phyloP scores from a whole-genome alignment of 2,329 filamentous ascomycete species.

The Mariannaea sp. region DNA sequence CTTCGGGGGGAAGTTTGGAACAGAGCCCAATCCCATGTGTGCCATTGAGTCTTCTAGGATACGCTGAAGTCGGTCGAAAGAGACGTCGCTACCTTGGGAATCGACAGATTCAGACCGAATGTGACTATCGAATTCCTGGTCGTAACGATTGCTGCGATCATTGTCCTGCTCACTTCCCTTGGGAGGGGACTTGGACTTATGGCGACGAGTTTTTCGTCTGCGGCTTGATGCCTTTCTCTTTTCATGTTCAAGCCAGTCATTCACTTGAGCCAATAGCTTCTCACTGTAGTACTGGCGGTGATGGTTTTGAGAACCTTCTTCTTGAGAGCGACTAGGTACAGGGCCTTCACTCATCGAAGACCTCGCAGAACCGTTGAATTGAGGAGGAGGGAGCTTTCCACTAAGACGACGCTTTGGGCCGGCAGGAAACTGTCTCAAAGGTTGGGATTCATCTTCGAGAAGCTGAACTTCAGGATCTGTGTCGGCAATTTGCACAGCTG shows the following conservation, averaged over 20 bases:
- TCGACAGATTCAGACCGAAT: conserved; percentile 60
- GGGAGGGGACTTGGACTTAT: conserved; percentile 48
- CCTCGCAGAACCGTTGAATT: conserved; percentile 47
- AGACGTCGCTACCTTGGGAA: conserved; percentile 71
- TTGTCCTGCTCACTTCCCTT: conserved; percentile 31
- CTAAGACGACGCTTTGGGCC: conserved; percentile 42
- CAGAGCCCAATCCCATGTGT: conserved; percentile 53
- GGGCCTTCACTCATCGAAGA: conserved; percentile 49
- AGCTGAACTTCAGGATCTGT: conserved; percentile 44
- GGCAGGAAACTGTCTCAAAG: conserved; percentile 41
- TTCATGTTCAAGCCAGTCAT: conserved; percentile 84
- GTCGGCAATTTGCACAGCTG: conserved; percentile 64
- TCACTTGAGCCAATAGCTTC: conserved; percentile 73
- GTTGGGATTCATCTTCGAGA: conserved; percentile 41
- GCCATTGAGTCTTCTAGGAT: conserved; percentile 74
- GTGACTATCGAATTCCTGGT: conserved; percentile 32
- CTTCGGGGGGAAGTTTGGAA: conserved; percentile 51
- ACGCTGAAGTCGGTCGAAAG: conserved; percentile 78
- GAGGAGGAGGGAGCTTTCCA: conserved; percentile 38
- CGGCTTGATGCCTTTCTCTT: conserved; percentile 64
- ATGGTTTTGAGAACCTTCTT: conserved; percentile 39
- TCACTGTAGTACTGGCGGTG: conserved; percentile 52
- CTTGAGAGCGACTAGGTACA: conserved; percentile 34
- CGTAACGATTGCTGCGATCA: conserved; percentile 18
- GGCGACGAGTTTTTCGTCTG: conserved; percentile 46